Evolutionary conservation across 2,329 filamentous ascomycete species (phyloP).

Genomic region (Canariomyces notabilis): DNA sequence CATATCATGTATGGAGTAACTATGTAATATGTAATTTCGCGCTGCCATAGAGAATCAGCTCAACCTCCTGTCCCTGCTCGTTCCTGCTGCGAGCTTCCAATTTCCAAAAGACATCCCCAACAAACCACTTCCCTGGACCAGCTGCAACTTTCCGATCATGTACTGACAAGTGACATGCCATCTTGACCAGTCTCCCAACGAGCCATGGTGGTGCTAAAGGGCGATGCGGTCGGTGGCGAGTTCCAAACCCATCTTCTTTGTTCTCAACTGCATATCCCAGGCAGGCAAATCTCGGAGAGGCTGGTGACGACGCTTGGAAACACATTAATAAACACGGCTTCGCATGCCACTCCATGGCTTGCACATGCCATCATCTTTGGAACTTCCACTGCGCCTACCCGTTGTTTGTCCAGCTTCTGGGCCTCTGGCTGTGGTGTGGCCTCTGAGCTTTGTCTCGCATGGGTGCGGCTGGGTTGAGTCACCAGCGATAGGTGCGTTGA

Average conservation of each 20-base stretch:
- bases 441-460: constrained; percentile 23
- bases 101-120: too few relatives aligned
- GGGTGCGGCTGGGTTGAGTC: constrained; percentile 21
- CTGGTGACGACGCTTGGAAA: constrained; percentile 7
- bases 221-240: constrained; percentile 14
- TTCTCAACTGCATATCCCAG: constrained; percentile 7
- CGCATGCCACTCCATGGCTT: too few relatives aligned
- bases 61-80: too few relatives aligned
- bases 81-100: neutral
- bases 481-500: constrained; percentile 19
- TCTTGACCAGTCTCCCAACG: neutral
- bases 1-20: too few relatives aligned
- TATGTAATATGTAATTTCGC: too few relatives aligned
- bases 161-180: neutral
- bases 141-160: neutral
- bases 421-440: constrained; percentile 5
- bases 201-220: neutral
- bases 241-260: constrained; percentile 8
- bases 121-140: neutral
- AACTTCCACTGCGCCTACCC: neutral
- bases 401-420: constrained; percentile 7
- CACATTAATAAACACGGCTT: too few relatives aligned
- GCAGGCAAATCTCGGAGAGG: too few relatives aligned
- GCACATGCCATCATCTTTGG: neutral
- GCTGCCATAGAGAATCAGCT: too few relatives aligned